Evolutionary conservation across 2,329 filamentous ascomycete genomes (phyloP).

Genomic region (Fusarium sterilihyphosum): DNA sequence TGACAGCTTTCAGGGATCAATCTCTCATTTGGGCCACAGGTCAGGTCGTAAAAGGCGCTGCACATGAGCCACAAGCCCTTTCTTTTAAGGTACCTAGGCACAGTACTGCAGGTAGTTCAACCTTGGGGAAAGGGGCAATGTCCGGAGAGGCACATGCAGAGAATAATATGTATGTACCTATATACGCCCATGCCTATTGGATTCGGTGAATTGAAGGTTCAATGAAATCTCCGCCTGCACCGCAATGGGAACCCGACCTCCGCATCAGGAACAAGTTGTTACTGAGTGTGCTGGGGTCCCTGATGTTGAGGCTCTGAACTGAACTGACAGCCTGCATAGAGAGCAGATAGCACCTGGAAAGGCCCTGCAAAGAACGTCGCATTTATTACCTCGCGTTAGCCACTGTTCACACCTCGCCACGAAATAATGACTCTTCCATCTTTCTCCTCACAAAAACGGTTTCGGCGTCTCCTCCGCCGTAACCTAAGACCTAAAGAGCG

Average conservation of each 20-base stretch:
- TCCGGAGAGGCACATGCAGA: background rate
- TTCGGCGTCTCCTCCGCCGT: slow-evolving; percentile 17
- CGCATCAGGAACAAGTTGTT: background rate
- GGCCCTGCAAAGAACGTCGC: background rate
- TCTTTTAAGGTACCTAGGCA: background rate
- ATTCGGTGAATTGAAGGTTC: background rate
- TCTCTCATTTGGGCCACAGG: slow-evolving; percentile 13
- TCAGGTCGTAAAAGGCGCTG: background rate
- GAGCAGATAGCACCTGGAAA: background rate
- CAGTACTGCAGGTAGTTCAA: background rate
- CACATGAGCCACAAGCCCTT: background rate
- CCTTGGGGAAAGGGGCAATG: background rate
- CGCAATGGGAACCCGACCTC: background rate
- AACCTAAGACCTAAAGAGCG: slow-evolving; percentile 19
- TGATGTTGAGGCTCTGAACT: background rate
- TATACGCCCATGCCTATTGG: background rate
- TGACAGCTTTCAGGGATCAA: slow-evolving; percentile 19
- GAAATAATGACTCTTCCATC: slow-evolving; percentile 16
- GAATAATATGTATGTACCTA: background rate
- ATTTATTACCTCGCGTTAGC: background rate
- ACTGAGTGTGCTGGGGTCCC: background rate
- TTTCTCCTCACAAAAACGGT: slow-evolving; percentile 14
- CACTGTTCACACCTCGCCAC: slow-evolving; percentile 8
- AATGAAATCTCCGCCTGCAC: background rate
- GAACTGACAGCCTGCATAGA: background rate